Evolutionary conservation across 1,139 yeast species (phyloP), one percentile per base, ranked within the genome.

Genomic region (Wickerhamomyces sp.): DNA sequence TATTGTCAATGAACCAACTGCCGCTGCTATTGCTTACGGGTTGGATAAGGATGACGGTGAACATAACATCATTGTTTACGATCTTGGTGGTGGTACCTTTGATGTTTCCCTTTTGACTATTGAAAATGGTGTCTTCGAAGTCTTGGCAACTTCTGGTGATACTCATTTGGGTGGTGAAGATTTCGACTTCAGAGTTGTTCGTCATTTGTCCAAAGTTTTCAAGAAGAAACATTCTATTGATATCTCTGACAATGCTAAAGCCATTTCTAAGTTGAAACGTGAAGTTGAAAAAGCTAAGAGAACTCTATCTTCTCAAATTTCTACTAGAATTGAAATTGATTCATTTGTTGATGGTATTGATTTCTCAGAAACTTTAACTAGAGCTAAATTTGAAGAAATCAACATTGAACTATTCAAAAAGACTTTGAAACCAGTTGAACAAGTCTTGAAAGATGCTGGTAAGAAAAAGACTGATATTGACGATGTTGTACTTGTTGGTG

Each of bases 131-230:
- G 91, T 91, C 64, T 91, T 91, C 76, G 93, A 91, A 67, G 98
- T 91, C 62, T 86, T 89, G 80, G 94, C 98, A 59, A 91, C 98
- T 59, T 96, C 97, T 63, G 98, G 98, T 87, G 97, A 91, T 72
- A 91, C 98, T 58, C 68, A 62, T 54, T 61, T 62, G 57, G 68
- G 68, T 61, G 81, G 81, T 72, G 79, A 75, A 67, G 93, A 83
- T 67, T 83, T 83, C 62, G 93, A 83, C 68, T 78, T 81, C 71
- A 78, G 84, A 70, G 70, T 83, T 61, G 84, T 83, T 46, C 82
- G 70, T 66, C 83, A 75, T 69, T 83, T 84, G 68, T 76, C 77
- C 58, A 74, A 76, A 55, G 89, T 82, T 58, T 84, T 84, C 78
- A 81, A 82, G 79, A 79, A 86, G 73, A 84, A 84, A 76, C 71